These are phyloP conservation scores for Bipolaris zeicola DNA, from an alignment of 2,329 filamentous ascomycete species.

Conservation along the genomic window DNA sequence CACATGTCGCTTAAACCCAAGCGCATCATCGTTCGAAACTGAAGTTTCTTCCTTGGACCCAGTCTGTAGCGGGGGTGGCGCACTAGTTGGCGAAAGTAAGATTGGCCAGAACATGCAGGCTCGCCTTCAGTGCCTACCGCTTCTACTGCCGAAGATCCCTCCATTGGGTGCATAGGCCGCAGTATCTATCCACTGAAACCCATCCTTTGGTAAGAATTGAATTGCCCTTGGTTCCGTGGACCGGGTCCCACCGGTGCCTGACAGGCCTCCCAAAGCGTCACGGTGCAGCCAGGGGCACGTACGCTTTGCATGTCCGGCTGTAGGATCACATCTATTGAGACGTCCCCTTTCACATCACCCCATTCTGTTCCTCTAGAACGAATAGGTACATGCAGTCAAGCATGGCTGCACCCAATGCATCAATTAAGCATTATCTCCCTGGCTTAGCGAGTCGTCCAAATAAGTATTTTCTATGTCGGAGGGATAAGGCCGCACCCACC, in stretches of 20 bases:
- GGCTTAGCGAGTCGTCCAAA: conserved; percentile 5
- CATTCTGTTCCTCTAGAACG: conserved; percentile 6
- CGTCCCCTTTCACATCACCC: neutral
- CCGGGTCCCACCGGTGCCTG: conserved; percentile 5
- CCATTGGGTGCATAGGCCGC: neutral
- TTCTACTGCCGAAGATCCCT: conserved; percentile 1
- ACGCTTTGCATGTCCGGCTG: neutral
- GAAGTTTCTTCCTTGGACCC: conserved; percentile 1
- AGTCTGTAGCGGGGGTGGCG: conserved; percentile 1
- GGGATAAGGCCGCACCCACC: conserved; percentile 16
- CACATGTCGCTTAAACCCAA: conserved; percentile 9
- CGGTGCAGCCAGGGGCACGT: no score
- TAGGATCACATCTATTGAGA: neutral
- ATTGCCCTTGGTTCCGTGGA: neutral
- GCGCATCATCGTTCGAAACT: neutral
- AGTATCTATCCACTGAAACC: conserved; percentile 3
- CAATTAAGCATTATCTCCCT: neutral
- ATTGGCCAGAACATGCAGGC: neutral
- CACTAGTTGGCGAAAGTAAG: neutral
- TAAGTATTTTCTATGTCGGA: neutral
- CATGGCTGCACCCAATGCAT: conserved; percentile 6
- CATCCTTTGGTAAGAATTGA: neutral
- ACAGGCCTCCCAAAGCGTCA: neutral
- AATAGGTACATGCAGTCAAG: neutral
- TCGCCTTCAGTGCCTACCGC: neutral